Conservation (phyloP, 2,329 filamentous ascomycete species). For the Xylaria sp. region DNA sequence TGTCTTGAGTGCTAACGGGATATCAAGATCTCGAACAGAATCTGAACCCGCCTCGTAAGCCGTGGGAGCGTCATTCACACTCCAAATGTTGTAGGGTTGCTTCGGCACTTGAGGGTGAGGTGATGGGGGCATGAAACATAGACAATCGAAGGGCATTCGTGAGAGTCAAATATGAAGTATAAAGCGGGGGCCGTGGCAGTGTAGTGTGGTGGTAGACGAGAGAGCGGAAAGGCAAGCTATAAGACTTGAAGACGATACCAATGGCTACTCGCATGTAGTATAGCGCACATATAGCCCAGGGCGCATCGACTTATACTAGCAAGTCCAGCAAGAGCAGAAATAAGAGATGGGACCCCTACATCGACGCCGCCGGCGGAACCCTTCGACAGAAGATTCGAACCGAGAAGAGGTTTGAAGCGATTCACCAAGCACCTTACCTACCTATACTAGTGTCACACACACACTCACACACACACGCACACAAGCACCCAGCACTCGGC, state of each 20-base stretch:
- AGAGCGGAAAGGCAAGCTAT: conserved; percentile 27
- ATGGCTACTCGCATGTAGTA: conserved; percentile 28
- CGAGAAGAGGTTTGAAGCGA: conserved; percentile 25
- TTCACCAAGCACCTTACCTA: conserved; percentile 22
- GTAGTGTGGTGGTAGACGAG: conserved; percentile 18
- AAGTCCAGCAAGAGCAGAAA: conserved; percentile 12
- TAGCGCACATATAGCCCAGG: conserved; percentile 32
- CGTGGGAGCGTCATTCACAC: conserved; percentile 29
- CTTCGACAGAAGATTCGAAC: conserved; percentile 19
- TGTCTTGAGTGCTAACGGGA: conserved; percentile 1
- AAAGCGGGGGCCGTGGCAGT: conserved; percentile 27
- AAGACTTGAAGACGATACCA: conserved; percentile 26
- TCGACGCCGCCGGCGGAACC: conserved; percentile 28
- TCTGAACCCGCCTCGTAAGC: conserved; percentile 1
- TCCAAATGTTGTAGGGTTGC: conserved; percentile 20
- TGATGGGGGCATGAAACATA: conserved; percentile 33
- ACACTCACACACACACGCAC: no score
- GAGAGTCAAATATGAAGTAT: conserved; percentile 41
- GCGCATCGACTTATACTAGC: conserved; percentile 7
- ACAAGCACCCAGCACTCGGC: no score
- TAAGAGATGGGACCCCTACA: conserved; percentile 27
- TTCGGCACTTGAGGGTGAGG: conserved; percentile 35
- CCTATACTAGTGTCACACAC: neutral
- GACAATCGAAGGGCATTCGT: conserved; percentile 31
- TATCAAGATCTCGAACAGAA: conserved; percentile 6